These are phyloP conservation scores for Emmonsia crescens DNA, from an alignment of 2,329 filamentous ascomycete genomes.

Conservation along the genomic window DNA sequence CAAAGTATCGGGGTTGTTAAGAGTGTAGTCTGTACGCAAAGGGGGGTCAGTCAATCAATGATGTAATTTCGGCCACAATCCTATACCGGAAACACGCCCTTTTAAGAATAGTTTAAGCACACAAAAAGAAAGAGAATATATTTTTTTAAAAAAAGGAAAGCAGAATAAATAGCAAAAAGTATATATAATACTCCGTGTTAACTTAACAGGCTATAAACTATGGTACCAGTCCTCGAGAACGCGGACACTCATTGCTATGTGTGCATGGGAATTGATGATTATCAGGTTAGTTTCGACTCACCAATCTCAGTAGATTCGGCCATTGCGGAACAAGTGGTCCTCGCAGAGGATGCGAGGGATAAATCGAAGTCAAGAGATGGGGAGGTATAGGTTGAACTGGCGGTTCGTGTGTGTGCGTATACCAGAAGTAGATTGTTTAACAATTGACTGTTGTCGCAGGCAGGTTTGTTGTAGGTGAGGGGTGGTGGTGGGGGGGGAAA, in stretches of 20 bases:
- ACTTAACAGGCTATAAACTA: neutral
- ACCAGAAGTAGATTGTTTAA: neutral
- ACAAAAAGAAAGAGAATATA: neutral
- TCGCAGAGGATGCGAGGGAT: constrained; percentile 1
- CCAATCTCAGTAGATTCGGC: constrained; percentile 14
- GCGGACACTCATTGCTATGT: neutral
- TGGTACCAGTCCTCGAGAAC: neutral
- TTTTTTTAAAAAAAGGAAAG: neutral
- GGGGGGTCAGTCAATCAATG: constrained; percentile 5
- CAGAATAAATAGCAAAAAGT: neutral
- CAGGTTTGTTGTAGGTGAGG: neutral
- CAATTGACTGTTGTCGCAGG: too few relatives aligned
- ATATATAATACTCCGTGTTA: neutral
- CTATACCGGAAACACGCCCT: too few relatives aligned
- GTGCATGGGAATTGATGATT: neutral
- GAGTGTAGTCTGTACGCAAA: constrained; percentile 58
- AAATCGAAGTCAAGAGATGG: neutral
- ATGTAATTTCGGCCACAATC: neutral
- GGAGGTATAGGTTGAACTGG: neutral
- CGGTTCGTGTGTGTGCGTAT: constrained; percentile 1
- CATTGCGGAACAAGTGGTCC: constrained; percentile 10
- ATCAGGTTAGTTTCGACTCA: constrained; percentile 4
- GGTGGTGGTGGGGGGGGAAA: neutral
- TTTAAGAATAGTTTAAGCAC: neutral
- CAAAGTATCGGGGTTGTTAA: constrained; percentile 86